These are phyloP conservation scores for Patellifolia procumbens DNA, from an alignment of 179 eudicot genomes.

Conservation along the genomic window DNA sequence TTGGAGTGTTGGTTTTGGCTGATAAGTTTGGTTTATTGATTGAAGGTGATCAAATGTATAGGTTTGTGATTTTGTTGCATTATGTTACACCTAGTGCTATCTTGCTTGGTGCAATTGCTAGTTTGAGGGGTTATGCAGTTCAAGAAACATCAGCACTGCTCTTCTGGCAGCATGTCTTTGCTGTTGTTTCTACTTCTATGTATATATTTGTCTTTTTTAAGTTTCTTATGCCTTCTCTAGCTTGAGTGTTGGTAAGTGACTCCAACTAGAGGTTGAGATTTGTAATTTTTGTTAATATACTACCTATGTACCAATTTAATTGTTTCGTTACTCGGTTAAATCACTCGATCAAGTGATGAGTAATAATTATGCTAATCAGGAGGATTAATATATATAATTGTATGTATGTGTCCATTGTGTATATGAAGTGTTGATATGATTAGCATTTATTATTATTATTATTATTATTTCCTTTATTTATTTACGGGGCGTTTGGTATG, in stretches of 20 bases:
- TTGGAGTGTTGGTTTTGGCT: slow-evolving; percentile 42
- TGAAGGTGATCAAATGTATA: slow-evolving; percentile 49
- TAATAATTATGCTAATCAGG: too few species aligned
- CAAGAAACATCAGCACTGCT: slow-evolving; percentile 53
- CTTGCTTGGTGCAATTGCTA: slow-evolving; percentile 59
- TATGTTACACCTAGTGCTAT: slow-evolving; percentile 64
- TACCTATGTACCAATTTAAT: too few species aligned
- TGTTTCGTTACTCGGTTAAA: not conserved
- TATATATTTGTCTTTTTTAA: slow-evolving; percentile 47
- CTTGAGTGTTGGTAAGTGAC: slow-evolving; percentile 10
- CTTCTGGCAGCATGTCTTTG: slow-evolving; percentile 59
- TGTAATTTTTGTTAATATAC: not conserved
- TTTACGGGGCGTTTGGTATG: too few species aligned
- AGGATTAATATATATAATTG: too few species aligned
- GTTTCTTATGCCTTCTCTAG: slow-evolving; percentile 20
- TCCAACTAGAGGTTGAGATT: not conserved
- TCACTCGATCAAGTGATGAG: not conserved
- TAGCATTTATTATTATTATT: not conserved
- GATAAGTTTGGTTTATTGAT: slow-evolving; percentile 37
- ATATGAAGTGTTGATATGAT: not conserved
- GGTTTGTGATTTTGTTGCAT: slow-evolving; percentile 50
- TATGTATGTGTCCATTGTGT: not conserved
- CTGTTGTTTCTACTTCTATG: slow-evolving; percentile 41
- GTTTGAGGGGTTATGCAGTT: slow-evolving; percentile 60
- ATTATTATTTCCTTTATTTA: too few species aligned